Evolutionary conservation across 2,329 filamentous ascomycete genomes (phyloP), one percentile per base, ranked within the genome.

Genomic region (Stagonosporopsis cucurbitacearum): DNA sequence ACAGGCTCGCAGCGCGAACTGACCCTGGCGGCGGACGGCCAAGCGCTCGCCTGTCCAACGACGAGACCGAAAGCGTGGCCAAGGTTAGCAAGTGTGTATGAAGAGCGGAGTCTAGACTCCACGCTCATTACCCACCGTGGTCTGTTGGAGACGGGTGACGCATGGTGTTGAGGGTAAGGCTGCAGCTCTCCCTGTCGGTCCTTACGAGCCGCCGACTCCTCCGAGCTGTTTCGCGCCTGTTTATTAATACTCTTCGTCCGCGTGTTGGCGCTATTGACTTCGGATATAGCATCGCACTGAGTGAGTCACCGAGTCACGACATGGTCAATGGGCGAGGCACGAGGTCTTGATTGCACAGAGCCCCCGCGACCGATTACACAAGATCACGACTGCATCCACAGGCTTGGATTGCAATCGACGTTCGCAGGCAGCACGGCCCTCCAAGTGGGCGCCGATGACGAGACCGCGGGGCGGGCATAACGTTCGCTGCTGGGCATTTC

Each of bases 61-160:
- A 52, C 44, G 49, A 52, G 39, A 48, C 49, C 39, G 37, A 43
- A 48, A n/a, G 43, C 48, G 49, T 52, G 40, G 49, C 54, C 33
- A 57, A 52, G 48, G 22, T 23, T 23, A 17, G 39, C 23, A 49
- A 35, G 39, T 41, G 26, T 49, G 44, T 36, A 39, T 45, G 33
- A 54, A 41, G 51, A 50, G 64, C 62, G 57, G 62, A 62, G 62
- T 64, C 65, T 63, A 65, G 65, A 66, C 50, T 53, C 46, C 30
- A 20, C 19, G 33, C 9, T 48, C 46, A 47, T 56, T 43, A 59
- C 54, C 59, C 57, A 59, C 46, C 11, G 41, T 56, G 60, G 53
- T 32, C 54, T 57, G 36, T 42, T 40, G 47, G 46, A 15, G 55
- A 57, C 32, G 53, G 52, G 51, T 59, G 49, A 57, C 49, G 59